Evolutionary conservation across 768 basidiomycete genomes (phyloP).

Genomic region (Dictyophora rubrovolvata): DNA sequence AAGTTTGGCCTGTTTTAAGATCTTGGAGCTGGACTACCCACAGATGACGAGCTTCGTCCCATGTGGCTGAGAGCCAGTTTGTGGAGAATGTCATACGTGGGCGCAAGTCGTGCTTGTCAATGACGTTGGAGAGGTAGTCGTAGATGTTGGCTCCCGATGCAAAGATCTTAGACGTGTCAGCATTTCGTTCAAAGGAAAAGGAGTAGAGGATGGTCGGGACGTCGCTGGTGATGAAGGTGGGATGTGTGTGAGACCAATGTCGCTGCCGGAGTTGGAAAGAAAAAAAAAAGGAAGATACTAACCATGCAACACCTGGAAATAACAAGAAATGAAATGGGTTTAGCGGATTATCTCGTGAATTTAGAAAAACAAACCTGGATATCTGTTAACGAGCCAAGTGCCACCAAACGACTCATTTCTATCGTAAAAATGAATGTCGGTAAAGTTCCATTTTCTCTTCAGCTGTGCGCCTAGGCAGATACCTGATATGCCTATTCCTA

Average conservation of each 20-base stretch:
- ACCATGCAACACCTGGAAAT: slow-evolving; percentile 5
- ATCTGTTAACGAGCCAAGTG: slow-evolving; percentile 11
- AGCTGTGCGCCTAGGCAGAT: slow-evolving; percentile 17
- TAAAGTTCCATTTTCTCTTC: slow-evolving; percentile 12
- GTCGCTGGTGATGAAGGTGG: background rate
- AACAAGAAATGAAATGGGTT: too few relatives aligned
- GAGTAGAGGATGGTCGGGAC: background rate
- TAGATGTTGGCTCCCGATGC: background rate
- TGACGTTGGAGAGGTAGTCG: slow-evolving; percentile 11
- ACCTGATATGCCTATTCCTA: slow-evolving; percentile 17
- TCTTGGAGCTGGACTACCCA: slow-evolving; percentile 13
- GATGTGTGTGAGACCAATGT: background rate
- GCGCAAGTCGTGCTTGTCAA: slow-evolving; percentile 11
- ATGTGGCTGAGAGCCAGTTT: slow-evolving; percentile 10
- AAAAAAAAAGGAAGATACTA: background rate
- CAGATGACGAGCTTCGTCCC: slow-evolving; percentile 10
- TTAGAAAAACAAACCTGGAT: background rate
- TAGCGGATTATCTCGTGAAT: background rate
- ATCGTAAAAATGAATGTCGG: slow-evolving; percentile 15
- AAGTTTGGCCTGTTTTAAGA: background rate
- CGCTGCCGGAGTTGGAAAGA: background rate
- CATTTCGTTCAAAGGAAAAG: slow-evolving; percentile 3
- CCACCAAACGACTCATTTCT: slow-evolving; percentile 10
- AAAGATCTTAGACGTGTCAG: background rate
- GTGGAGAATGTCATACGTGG: slow-evolving; percentile 12